These are phyloP conservation scores for Agapanthus africanus DNA, from an alignment of 106 monocot species.

Conservation along the genomic window DNA sequence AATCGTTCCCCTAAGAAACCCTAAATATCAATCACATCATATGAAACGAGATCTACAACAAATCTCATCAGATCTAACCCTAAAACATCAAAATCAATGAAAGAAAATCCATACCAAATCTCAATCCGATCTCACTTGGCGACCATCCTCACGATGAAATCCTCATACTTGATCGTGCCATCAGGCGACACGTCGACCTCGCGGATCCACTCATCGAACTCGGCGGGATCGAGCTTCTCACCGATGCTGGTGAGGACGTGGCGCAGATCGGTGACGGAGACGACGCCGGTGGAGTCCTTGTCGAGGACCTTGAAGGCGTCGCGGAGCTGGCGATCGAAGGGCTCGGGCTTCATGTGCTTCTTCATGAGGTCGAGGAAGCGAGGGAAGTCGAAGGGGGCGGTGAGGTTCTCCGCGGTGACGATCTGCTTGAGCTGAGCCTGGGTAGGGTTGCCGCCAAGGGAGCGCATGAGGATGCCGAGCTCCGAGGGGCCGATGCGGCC, in stretches of 20 bases:
- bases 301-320: slow-evolving; percentile 93
- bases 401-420: slow-evolving; percentile 51
- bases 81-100: no score
- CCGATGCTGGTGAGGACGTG: slow-evolving; percentile 86
- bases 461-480: slow-evolving; percentile 93
- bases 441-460: slow-evolving; percentile 93
- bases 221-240: slow-evolving; percentile 81
- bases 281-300: slow-evolving; percentile 70
- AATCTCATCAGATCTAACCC: no score
- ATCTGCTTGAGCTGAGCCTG: slow-evolving; percentile 86
- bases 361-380: slow-evolving; percentile 90
- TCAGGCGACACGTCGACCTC: slow-evolving; percentile 83
- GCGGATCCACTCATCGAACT: slow-evolving; percentile 98
- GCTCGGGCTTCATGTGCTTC: slow-evolving; percentile 59
- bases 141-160: slow-evolving; percentile 85
- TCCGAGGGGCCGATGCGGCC: slow-evolving; percentile 87
- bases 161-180: slow-evolving; percentile 82
- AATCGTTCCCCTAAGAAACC: no score
- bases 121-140: slow-evolving; percentile 47
- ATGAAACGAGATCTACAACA: no score
- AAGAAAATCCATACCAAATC: slow-evolving; percentile 9
- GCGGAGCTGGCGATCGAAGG: slow-evolving; percentile 83
- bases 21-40: no score
- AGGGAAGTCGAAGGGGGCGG: slow-evolving; percentile 81
- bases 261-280: slow-evolving; percentile 73